These are phyloP conservation scores for Mycena indigotica DNA, from an alignment of 768 basidiomycete species.

Conservation along the genomic window DNA sequence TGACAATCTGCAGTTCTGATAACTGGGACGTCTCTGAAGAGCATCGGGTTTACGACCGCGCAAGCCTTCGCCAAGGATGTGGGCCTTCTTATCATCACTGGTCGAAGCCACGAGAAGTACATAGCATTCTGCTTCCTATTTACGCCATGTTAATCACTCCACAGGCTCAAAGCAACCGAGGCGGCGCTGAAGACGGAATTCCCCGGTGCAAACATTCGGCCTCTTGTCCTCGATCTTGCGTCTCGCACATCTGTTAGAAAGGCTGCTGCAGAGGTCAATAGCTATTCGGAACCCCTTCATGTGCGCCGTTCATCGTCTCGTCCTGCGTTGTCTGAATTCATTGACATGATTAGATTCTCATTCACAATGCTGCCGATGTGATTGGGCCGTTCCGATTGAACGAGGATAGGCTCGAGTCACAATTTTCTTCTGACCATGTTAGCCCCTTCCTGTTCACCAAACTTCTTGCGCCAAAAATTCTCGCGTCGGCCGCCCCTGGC, in stretches of 20 bases:
- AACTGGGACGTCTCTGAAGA: conserved; percentile 1
- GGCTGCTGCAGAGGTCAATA: conserved; percentile 15
- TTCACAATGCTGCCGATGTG: conserved; percentile 8
- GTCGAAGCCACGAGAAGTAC: conserved; percentile 3
- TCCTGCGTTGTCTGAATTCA: too few relatives aligned
- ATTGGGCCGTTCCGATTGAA: conserved; percentile 5
- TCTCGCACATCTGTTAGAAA: conserved; percentile 3
- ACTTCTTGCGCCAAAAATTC: conserved; percentile 4
- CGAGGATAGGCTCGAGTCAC: conserved; percentile 5
- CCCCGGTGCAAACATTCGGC: conserved; percentile 2
- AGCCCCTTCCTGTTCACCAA: conserved; percentile 15
- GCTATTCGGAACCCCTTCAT: conserved; percentile 6
- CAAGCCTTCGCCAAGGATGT: conserved; percentile 5
- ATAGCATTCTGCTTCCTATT: neutral
- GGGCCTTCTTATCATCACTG: conserved; percentile 7
- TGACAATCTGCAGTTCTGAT: conserved; percentile 8
- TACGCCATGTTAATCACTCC: neutral
- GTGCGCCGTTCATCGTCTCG: neutral
- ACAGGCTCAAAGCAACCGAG: neutral
- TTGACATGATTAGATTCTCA: conserved; percentile 6
- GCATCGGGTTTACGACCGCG: neutral
- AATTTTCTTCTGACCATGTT: conserved; percentile 5
- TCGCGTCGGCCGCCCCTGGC: neutral
- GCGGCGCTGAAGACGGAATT: conserved; percentile 1
- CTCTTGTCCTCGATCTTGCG: conserved; percentile 5